These are phyloP conservation scores for Aureobasidium sp. DNA, from an alignment of 2,329 filamentous ascomycete genomes.

Conservation along the genomic window DNA sequence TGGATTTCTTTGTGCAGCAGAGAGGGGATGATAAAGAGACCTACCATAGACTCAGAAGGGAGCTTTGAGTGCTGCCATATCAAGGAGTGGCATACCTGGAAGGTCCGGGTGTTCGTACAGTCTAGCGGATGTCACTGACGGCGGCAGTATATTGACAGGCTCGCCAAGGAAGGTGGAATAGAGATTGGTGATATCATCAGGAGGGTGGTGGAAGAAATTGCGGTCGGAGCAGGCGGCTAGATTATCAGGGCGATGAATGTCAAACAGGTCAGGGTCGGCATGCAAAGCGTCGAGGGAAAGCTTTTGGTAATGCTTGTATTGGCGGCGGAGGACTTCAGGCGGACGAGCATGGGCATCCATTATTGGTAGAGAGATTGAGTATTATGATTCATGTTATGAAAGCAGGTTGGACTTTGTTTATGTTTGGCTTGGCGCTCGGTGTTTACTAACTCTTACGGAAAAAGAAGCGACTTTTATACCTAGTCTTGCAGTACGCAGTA, in stretches of 20 bases:
- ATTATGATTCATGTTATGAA: neutral
- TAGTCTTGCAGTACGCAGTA: too few species aligned
- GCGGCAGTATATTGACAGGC: neutral
- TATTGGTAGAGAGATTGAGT: neutral
- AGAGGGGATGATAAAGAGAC: constrained; percentile 67
- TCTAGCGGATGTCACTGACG: neutral
- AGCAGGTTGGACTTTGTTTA: neutral
- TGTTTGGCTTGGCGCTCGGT: constrained; percentile 1
- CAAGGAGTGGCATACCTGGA: constrained; percentile 49
- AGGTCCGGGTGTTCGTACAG: constrained; percentile 54
- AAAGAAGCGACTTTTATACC: too few species aligned
- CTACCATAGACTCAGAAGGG: constrained; percentile 29
- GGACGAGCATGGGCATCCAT: constrained; percentile 68
- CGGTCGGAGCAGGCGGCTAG: constrained; percentile 20
- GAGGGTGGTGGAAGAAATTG: constrained; percentile 23
- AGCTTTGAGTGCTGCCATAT: neutral
- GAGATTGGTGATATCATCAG: constrained; percentile 33
- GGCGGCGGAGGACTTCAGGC: constrained; percentile 56
- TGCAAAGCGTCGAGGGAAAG: constrained; percentile 35
- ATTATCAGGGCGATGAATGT: constrained; percentile 23
- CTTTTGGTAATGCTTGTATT: constrained; percentile 69
- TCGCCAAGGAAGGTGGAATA: constrained; percentile 20
- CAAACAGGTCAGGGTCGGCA: constrained; percentile 41
- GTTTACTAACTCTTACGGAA: too few species aligned
- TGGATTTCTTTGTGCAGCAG: constrained; percentile 65